phyloP scores from a whole-genome alignment of 2,329 filamentous ascomycete species.

The Volutella citrinella region DNA sequence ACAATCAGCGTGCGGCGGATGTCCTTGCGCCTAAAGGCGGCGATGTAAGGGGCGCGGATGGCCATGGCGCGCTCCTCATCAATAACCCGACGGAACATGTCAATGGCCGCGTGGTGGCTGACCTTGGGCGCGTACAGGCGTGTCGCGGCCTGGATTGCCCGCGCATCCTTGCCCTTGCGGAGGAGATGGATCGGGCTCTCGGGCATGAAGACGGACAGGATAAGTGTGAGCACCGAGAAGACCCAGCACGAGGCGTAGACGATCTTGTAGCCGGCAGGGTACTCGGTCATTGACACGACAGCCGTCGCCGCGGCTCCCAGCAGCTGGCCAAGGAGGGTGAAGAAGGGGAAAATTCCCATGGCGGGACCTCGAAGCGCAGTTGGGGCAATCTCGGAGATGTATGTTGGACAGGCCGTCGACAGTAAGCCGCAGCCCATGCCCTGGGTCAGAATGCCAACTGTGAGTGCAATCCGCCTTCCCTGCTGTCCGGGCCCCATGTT shows the following conservation, averaged over 20 bases:
- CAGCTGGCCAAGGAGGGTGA: slow-evolving; percentile 25
- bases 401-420: slow-evolving; percentile 24
- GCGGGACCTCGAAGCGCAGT: slow-evolving; percentile 23
- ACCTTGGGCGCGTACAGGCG: slow-evolving; percentile 18
- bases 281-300: slow-evolving; percentile 17
- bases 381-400: slow-evolving; percentile 38
- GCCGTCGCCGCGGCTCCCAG: slow-evolving; percentile 22
- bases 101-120: slow-evolving; percentile 12
- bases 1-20: slow-evolving; percentile 36
- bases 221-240: slow-evolving; percentile 16
- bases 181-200: slow-evolving; percentile 25
- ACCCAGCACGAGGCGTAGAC: slow-evolving; percentile 25
- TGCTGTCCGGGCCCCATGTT: slow-evolving; percentile 8
- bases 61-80: slow-evolving; percentile 35
- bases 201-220: slow-evolving; percentile 23
- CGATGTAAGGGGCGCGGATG: slow-evolving; percentile 33
- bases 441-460: slow-evolving; percentile 22
- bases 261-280: slow-evolving; percentile 18
- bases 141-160: slow-evolving; percentile 15
- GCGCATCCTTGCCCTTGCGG: slow-evolving; percentile 12
- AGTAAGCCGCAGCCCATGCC: slow-evolving; percentile 25
- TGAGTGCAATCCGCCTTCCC: slow-evolving; percentile 22
- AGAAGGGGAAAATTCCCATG: slow-evolving; percentile 27
- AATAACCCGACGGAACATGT: slow-evolving; percentile 30
- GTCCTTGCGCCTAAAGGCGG: slow-evolving; percentile 41